Base-by-base conservation (phyloP, 352 stramenopile genomes). In the Plasmopara viticola region DNA sequence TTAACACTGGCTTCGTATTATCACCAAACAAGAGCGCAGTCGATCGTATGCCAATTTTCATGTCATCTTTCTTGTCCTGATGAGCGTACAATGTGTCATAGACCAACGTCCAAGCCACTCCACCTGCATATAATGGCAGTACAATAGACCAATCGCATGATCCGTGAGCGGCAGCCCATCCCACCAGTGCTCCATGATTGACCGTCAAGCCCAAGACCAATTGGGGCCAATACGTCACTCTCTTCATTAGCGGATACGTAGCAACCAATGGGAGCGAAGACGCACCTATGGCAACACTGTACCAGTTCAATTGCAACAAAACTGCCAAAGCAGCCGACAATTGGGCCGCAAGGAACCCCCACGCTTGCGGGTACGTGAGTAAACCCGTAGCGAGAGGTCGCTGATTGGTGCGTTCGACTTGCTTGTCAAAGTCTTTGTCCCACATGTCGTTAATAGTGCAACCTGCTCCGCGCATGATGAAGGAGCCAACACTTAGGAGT, bases 401-500 rank as follows among this genome's bases (percentile, higher is more conserved):
- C 62, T 86, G 71, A 56, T 95, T 97, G 2, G 96, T 99, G 18
- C 97, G 84, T 58, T 90, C 78, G 14, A 99, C 97, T 38, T 94
- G 65, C 54, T 85, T 87, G 78, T 99, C 97, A 71, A 98, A 95
- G 56, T 99, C 84, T 50, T 87, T 84, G 86, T 99, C 97, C 95
- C 95, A 99, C 79, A 99, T 97, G 72, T 99, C 97, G 68, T 99
- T 99, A 67, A 99, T 98, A 35, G 95, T 99, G 74, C 97, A 99
- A 5, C 97, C 97, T 15, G 89, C 89, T 60, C 94, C 92, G 30
- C 96, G 81, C 97, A 99, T 99, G 54, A 98, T 83, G 70, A 99
- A 90, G 15, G 96, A 82, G 12, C 97, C 97, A 5, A 82, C 80
- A 25, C 70, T 86, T 53, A 94, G 94, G 6, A 92, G 68, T 35